These are phyloP conservation scores for Apiotrichum laibachii DNA, from an alignment of 1,284 basidiomycete species.

Conservation along the genomic window DNA sequence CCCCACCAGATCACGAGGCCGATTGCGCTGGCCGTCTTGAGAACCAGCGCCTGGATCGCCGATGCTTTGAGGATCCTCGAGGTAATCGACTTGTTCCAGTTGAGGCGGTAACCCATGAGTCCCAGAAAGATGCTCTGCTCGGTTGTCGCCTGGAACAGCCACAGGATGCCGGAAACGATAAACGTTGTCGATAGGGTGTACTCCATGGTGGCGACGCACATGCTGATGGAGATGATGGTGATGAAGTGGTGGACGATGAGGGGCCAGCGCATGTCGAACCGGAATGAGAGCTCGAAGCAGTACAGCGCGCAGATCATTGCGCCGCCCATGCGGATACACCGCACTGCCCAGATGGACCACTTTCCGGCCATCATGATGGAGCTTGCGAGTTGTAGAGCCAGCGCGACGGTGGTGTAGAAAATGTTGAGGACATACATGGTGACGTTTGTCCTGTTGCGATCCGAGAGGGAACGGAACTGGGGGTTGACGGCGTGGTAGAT, in stretches of 20 bases:
- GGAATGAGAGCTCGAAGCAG: constrained; percentile 31
- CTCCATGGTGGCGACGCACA: constrained; percentile 25
- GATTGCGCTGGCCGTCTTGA: constrained; percentile 31
- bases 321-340: constrained; percentile 22
- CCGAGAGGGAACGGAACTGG: constrained; percentile 10
- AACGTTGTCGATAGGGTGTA: constrained; percentile 23
- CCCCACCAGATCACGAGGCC: constrained; percentile 33
- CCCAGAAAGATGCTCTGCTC: constrained; percentile 36
- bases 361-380: constrained; percentile 18
- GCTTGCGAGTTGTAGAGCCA: constrained; percentile 28
- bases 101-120: constrained; percentile 29
- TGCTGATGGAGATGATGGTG: constrained; percentile 30
- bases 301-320: constrained; percentile 26
- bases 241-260: constrained; percentile 32
- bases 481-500: constrained; percentile 10
- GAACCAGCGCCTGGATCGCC: constrained; percentile 27
- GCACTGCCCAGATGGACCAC: constrained; percentile 21
- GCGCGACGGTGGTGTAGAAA: constrained; percentile 29
- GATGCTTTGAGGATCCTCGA: constrained; percentile 25
- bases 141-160: constrained; percentile 37
- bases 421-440: constrained; percentile 32
- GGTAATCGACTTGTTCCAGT: constrained; percentile 19
- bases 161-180: constrained; percentile 24
- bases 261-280: constrained; percentile 24
- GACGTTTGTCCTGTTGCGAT: constrained; percentile 29